These are phyloP conservation scores for Pichia sp. DNA, from an alignment of 1,139 yeast species.

Conservation along the genomic window DNA sequence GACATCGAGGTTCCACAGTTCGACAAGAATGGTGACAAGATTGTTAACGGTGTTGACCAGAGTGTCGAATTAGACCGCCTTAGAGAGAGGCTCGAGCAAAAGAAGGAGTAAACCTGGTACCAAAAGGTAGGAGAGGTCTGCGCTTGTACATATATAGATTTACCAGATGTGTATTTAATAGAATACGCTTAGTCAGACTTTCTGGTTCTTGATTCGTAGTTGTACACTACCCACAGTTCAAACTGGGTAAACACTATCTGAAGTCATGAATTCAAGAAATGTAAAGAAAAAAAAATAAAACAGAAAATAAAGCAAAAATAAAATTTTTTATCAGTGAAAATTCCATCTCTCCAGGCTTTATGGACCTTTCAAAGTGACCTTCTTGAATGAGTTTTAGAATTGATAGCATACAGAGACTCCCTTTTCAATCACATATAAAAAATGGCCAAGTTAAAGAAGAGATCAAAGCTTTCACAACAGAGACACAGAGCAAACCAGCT, in stretches of 20 bases:
- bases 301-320: conserved; percentile 35
- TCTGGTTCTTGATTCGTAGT: no score
- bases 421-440: not conserved
- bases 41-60: conserved; percentile 23
- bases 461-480: conserved; percentile 50
- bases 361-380: not conserved
- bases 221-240: no score
- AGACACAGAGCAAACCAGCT: conserved; percentile 28
- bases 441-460: conserved; percentile 77
- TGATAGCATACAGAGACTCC: not conserved
- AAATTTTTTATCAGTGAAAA: conserved; percentile 32
- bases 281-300: not conserved
- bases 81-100: conserved; percentile 19
- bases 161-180: no score
- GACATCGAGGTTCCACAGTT: conserved; percentile 52
- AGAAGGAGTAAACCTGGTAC: not conserved
- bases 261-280: not conserved
- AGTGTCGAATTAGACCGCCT: conserved; percentile 22
- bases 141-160: not conserved
- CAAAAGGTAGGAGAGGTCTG: not conserved
- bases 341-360: not conserved
- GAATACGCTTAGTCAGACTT: no score
- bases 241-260: not conserved
- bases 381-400: not conserved
- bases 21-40: conserved; percentile 38